Percentiles rank a stretch among this genome's conserved stretches.
phyloP scores from a whole-genome alignment of 2,329 filamentous ascomycete species.

The Zelopaecilomyces penicillatus region DNA sequence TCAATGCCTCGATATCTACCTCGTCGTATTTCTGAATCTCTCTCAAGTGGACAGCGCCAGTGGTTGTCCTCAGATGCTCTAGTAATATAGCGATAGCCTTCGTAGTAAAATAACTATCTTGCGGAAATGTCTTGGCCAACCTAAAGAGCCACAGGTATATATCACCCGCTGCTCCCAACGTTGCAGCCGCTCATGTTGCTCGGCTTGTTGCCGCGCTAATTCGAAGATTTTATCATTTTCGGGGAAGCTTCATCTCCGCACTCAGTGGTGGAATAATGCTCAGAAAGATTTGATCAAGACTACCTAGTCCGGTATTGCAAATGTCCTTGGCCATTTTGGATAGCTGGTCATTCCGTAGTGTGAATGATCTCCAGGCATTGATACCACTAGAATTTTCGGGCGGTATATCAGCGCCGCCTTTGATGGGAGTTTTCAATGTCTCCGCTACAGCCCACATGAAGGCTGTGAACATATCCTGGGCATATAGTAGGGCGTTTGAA shows the following conservation, averaged over 20 bases:
- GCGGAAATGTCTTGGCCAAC: too few relatives aligned
- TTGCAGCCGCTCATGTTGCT: neutral
- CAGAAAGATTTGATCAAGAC: neutral
- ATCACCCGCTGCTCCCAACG: neutral
- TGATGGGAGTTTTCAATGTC: conserved; percentile 2
- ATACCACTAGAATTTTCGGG: neutral
- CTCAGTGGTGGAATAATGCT: conserved; percentile 1
- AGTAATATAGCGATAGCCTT: too few relatives aligned
- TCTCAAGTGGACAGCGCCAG: too few relatives aligned
- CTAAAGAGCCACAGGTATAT: too few relatives aligned
- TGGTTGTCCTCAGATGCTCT: too few relatives aligned
- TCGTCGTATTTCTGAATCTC: too few relatives aligned
- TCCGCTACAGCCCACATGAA: conserved; percentile 11
- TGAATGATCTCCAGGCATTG: neutral
- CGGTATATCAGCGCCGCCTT: neutral
- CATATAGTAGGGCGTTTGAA: too few relatives aligned
- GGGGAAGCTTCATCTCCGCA: neutral
- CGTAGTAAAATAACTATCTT: too few relatives aligned
- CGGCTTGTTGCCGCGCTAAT: neutral
- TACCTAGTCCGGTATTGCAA: neutral
- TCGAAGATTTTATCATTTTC: neutral
- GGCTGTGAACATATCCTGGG: too few relatives aligned
- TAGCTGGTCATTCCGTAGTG: neutral
- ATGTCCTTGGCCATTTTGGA: neutral
- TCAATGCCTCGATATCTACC: too few relatives aligned